Conservation (phyloP, 257 asterid species). For the Forsythia viridissima region DNA sequence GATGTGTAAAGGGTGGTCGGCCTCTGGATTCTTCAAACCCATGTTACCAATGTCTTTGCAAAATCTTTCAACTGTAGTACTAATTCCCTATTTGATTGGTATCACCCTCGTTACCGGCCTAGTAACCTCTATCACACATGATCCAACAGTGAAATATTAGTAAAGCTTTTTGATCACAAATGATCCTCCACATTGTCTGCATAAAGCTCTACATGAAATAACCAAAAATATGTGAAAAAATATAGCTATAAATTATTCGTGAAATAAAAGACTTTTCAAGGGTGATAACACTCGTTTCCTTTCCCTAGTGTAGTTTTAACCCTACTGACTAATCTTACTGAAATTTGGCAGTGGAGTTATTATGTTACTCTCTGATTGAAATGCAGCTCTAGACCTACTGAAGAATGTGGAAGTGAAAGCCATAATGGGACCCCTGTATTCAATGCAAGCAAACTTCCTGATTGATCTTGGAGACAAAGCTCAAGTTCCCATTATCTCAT, state of each 20-base stretch:
- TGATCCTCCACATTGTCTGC: no score
- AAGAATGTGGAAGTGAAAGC: slow-evolving; percentile 62
- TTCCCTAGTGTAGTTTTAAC: background rate
- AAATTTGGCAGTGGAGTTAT: background rate
- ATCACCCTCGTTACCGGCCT: no score
- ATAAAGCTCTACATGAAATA: no score
- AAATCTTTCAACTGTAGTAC: no score
- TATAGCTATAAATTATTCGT: background rate
- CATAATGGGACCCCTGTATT: slow-evolving; percentile 55
- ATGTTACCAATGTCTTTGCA: no score
- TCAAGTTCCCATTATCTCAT: slow-evolving; percentile 57
- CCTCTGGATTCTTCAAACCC: no score
- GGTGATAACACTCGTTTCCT: background rate
- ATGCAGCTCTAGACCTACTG: slow-evolving; percentile 58
- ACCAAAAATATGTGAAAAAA: no score
- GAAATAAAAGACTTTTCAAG: background rate
- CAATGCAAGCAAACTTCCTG: slow-evolving; percentile 52
- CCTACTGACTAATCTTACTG: background rate
- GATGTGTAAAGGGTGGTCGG: no score
- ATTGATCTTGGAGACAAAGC: slow-evolving; percentile 53
- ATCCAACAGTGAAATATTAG: no score
- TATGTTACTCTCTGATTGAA: background rate
- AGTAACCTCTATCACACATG: no score
- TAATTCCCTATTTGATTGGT: no score
- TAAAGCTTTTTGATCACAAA: no score